These are phyloP conservation scores for Podosphaera fusca DNA, from an alignment of 2,329 filamentous ascomycete species.

Conservation along the genomic window DNA sequence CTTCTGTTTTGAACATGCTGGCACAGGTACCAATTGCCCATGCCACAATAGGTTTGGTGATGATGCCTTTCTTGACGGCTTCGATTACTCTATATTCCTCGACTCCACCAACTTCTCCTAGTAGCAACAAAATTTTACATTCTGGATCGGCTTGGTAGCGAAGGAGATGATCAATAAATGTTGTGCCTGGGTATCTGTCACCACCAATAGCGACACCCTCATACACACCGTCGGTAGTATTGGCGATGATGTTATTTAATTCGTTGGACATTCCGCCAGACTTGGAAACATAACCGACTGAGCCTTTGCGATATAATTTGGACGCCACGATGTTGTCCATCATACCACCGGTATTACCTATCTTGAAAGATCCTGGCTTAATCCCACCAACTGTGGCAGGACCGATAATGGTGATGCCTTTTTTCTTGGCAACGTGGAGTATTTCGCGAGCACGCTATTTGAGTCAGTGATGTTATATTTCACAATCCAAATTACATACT, in stretches of 20 bases:
- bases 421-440: conserved; percentile 86
- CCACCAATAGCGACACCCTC: conserved; percentile 98
- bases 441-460: conserved; percentile 88
- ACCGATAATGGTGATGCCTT: conserved; percentile 97
- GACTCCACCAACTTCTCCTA: conserved; percentile 97
- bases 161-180: conserved; percentile 96
- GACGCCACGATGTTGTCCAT: conserved; percentile 99
- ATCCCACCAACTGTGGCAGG: conserved; percentile 97
- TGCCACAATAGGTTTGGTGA: conserved; percentile 96
- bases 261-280: conserved; percentile 99
- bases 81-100: conserved; percentile 99
- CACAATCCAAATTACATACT: conserved; percentile 29
- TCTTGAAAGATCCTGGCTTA: conserved; percentile 99
- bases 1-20: conserved; percentile 99
- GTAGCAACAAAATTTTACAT: conserved; percentile 88
- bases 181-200: conserved; percentile 96
- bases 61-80: conserved; percentile 77
- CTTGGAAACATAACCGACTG: conserved; percentile 98
- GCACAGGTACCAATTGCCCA: conserved; percentile 99
- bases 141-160: conserved; percentile 90
- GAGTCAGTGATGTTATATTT: not conserved
- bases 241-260: conserved; percentile 96
- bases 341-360: conserved; percentile 99
- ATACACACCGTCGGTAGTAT: conserved; percentile 92
- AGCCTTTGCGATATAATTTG: conserved; percentile 98